Evolutionary conservation across 2,329 filamentous ascomycete genomes (phyloP), one percentile per base, ranked within the genome.

Genomic region (Fusarium humuli): DNA sequence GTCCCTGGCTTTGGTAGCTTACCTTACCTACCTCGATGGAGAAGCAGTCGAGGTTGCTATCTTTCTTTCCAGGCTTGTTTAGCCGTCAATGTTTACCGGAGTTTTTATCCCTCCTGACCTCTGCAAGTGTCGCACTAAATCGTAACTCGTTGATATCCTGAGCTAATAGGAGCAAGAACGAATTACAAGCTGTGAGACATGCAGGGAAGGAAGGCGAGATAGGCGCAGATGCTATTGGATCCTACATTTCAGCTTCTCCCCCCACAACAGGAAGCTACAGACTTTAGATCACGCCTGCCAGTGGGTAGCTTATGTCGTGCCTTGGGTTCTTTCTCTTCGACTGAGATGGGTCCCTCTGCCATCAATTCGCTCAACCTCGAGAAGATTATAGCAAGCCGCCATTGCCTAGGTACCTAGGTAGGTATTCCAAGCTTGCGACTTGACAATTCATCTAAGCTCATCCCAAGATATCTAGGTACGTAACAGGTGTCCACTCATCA

Each of bases 1-100:
- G 59, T 66, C 63, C 72, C 72, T 69, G 61, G 65, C 65, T 66
- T 53, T 65, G 65, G 63, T 61, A 75, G 59, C 57, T 65, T 68
- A 72, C 62, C 44, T 61, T 53, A 41, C 20, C 25, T 30, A 29
- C 30, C 23, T 44, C 40, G 29, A 30, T 57, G 45, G 40, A 44
- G 49, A 41, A 60, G 63, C 54, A 59, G 45, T 29, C 53, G 34
- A 53, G 57, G 48, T 48, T 54, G 57, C 56, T 48, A 42, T 56
- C n/a, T 50, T 58, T 30, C 47, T 48, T 37, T 30, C 30, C 44
- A 34, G 14, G 14, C 34, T 40, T 34, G 22, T 40, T 16, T 52
- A 50, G n/a, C 61, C 34, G 40, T 8, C 30, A 59, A 27, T 34
- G 18, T 58, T 65, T 30, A 53, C 53, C 56, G 56, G 61, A 55